These are phyloP conservation scores for Xylaria sp. DNA, from an alignment of 2,329 filamentous ascomycete genomes.

Conservation along the genomic window DNA sequence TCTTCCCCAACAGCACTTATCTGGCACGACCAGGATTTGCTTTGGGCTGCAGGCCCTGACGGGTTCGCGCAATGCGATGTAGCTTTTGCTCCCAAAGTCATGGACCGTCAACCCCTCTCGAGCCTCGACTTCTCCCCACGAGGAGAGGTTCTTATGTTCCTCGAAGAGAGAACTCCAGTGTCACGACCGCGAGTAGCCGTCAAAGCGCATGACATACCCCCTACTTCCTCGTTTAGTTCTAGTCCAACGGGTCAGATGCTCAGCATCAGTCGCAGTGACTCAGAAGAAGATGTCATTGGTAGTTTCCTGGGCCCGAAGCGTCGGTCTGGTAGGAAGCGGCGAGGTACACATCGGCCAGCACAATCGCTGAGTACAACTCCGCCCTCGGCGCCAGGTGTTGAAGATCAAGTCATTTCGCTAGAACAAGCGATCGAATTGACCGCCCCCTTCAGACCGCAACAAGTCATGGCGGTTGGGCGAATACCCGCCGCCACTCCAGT, in stretches of 20 bases:
- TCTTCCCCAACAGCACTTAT: conserved; percentile 62
- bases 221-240: conserved; percentile 53
- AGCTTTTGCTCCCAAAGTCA: conserved; percentile 65
- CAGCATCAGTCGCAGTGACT: conserved; percentile 66
- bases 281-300: conserved; percentile 67
- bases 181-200: conserved; percentile 47
- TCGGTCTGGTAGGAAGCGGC: conserved; percentile 48
- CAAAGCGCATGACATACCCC: conserved; percentile 34
- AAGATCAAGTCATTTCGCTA: conserved; percentile 55
- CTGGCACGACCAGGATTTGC: conserved; percentile 68
- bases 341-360: conserved; percentile 50
- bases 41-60: conserved; percentile 70
- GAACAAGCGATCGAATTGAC: conserved; percentile 65
- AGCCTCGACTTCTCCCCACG: conserved; percentile 64
- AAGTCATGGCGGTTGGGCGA: conserved; percentile 67
- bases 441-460: conserved; percentile 62
- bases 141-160: conserved; percentile 65
- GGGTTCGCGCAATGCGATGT: conserved; percentile 71
- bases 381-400: conserved; percentile 49
- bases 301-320: conserved; percentile 61
- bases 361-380: conserved; percentile 60
- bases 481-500: conserved; percentile 58
- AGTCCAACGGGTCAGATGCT: conserved; percentile 57
- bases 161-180: conserved; percentile 61
- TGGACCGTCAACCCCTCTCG: conserved; percentile 67